Evolutionary conservation across 768 basidiomycete genomes (phyloP), one percentile per base, ranked within the genome.

Genomic region (Candolleomyces aberdarensis): DNA sequence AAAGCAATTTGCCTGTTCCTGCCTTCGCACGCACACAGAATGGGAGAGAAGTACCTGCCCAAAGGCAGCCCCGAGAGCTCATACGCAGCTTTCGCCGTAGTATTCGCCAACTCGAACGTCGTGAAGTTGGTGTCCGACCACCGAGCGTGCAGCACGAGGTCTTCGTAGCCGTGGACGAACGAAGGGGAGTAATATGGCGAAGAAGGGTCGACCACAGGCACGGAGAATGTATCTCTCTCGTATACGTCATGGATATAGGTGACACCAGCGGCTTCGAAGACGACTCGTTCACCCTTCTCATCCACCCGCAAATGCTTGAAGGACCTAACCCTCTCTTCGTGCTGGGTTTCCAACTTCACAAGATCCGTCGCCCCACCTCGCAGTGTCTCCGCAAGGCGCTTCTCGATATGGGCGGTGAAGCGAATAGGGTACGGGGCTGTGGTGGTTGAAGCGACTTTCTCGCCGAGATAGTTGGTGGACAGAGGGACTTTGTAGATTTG

Each of bases 41-140:
- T 68, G 2, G 88, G 85, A 10, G 82, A 82, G 66, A 83, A 80
- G 70, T 88, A 90, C 41, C 89, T 80, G 0, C 89, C 89, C 32
- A 85, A 67, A 0, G 89, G 86, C 26, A 89, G 71, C 22, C 85
- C 86, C 6, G 70, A 72, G 41, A 91, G 60, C 56, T 85, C 81
- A 67, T 80, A 78, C 0, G 78, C 79, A 8, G 68, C 66, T 3
- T 75, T 78, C 1, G 77, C 73, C 7, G 67, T 65, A 6, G 87
- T 55, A 66, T 89, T 77, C 9, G 87, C 83, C 32, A 91, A 64
- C 72, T 91, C 89, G 65, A 91, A 83, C 3, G 81, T 76, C 3
- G 86, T 83, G 68, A 88, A 88, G 58, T 77, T 67, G 7, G 74
- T 72, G 66, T 89, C 81, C 0, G 88, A 89, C 89, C 89, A 91